Percentiles rank a stretch among this genome's conserved stretches.
Conservation (phyloP, 176 grass and related monocot species). For the Dendrocalamus sinicus region DNA sequence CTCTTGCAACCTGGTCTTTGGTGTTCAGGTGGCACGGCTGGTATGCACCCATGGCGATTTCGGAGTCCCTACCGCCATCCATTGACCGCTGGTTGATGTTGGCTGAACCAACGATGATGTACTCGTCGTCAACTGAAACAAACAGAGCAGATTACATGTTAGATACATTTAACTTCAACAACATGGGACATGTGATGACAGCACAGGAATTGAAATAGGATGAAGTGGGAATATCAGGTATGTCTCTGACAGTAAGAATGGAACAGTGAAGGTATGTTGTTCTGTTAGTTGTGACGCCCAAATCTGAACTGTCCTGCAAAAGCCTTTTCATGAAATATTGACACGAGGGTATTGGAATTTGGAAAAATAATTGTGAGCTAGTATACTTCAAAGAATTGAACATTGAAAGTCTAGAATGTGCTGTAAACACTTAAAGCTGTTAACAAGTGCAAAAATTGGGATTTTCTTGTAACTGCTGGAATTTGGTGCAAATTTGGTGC, state of each 20-base stretch:
- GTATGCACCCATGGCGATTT: constrained; percentile 81
- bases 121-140: constrained; percentile 87
- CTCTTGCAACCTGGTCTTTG: constrained; percentile 61
- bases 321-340: not conserved
- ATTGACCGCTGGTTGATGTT: constrained; percentile 98
- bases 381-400: not conserved
- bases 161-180: not conserved
- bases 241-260: not conserved
- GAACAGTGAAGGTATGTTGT: not conserved
- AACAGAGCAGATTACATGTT: constrained; percentile 22
- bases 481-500: not conserved
- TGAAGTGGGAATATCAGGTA: not conserved
- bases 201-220: constrained; percentile 6
- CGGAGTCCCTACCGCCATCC: constrained; percentile 88
- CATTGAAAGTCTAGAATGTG: not conserved
- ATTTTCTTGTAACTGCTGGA: not conserved
- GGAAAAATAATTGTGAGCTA: no score
- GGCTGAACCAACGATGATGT: constrained; percentile 87
- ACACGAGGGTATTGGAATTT: no score
- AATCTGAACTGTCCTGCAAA: not conserved
- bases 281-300: not conserved
- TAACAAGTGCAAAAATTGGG: not conserved
- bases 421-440: not conserved
- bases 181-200: constrained; percentile 16
- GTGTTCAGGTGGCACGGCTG: constrained; percentile 72